Conservation (phyloP, 208 protist genomes). For the Acanthamoeba royreba region DNA sequence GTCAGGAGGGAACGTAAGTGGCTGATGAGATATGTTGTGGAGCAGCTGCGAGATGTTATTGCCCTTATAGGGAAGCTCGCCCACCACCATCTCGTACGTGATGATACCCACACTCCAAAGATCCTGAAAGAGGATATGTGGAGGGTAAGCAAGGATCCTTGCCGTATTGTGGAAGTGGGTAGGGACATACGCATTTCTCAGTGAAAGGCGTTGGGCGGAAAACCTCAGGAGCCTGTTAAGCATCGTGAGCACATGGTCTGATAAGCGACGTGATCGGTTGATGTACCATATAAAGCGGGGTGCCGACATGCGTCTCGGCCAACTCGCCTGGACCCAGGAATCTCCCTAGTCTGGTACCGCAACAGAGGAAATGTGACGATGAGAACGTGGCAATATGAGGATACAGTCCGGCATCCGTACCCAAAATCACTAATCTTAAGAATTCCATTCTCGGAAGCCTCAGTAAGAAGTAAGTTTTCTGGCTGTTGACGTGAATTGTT, state of each 20-base stretch:
- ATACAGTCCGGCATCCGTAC: neutral
- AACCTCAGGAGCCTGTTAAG: neutral
- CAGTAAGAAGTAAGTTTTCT: neutral
- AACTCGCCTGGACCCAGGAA: neutral
- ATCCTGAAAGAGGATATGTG: neutral
- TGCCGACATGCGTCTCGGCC: neutral
- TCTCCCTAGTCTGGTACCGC: neutral
- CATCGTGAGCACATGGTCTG: no score
- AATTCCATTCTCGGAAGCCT: neutral
- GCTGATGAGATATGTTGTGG: neutral
- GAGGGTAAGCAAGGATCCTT: neutral
- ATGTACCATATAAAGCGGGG: constrained; percentile 6
- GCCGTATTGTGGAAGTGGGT: no score
- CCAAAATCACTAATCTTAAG: constrained; percentile 30
- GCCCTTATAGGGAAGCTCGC: neutral
- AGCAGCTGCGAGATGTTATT: neutral
- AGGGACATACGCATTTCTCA: neutral
- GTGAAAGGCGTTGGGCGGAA: neutral
- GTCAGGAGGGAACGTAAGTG: neutral
- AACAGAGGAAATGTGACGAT: no score
- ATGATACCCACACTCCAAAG: constrained; percentile 7
- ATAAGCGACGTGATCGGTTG: no score
- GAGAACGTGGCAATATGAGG: no score
- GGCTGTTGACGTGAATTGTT: neutral
- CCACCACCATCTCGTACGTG: constrained; percentile 9